A percentile compares a stretch with the other conserved stretches of the same genome.
These are phyloP conservation scores for Myriangium duriaei DNA, from an alignment of 2,329 filamentous ascomycete genomes.

Conservation along the genomic window DNA sequence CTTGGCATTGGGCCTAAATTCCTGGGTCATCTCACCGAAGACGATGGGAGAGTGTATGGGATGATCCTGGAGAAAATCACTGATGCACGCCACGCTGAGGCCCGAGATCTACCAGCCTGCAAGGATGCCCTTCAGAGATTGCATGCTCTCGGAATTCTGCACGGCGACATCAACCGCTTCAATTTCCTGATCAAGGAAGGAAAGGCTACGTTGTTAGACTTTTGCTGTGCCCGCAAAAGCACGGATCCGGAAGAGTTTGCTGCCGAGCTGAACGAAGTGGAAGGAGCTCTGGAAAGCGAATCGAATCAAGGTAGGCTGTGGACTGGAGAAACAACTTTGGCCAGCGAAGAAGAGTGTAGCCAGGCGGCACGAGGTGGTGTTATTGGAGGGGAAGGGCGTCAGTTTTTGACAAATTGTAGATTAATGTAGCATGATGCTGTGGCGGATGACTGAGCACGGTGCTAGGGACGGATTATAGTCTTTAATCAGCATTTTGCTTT, in stretches of 20 bases:
- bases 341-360: too few species aligned
- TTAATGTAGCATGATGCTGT: too few species aligned
- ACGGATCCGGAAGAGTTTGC: conserved; percentile 12
- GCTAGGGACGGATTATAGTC: too few species aligned
- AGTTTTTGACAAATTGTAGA: too few species aligned
- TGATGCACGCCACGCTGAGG: conserved; percentile 17
- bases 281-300: conserved; percentile 5
- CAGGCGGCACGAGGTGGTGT: too few species aligned
- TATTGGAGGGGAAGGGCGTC: too few species aligned
- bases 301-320: too few species aligned
- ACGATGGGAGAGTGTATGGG: conserved; percentile 28
- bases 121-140: conserved; percentile 18
- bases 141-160: conserved; percentile 25
- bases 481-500: too few species aligned
- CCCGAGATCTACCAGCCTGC: conserved; percentile 21
- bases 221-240: conserved; percentile 18
- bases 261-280: conserved; percentile 8
- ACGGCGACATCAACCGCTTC: conserved; percentile 28
- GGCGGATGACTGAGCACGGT: too few species aligned
- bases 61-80: conserved; percentile 25
- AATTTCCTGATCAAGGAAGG: conserved; percentile 25
- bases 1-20: conserved; percentile 26
- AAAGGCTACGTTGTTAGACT: conserved; percentile 22
- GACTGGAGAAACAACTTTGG: too few species aligned
- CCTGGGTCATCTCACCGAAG: conserved; percentile 28